phyloP scores from a whole-genome alignment of 495 filamentous ascomycete genomes.

The Lophiostoma macrostomum region DNA sequence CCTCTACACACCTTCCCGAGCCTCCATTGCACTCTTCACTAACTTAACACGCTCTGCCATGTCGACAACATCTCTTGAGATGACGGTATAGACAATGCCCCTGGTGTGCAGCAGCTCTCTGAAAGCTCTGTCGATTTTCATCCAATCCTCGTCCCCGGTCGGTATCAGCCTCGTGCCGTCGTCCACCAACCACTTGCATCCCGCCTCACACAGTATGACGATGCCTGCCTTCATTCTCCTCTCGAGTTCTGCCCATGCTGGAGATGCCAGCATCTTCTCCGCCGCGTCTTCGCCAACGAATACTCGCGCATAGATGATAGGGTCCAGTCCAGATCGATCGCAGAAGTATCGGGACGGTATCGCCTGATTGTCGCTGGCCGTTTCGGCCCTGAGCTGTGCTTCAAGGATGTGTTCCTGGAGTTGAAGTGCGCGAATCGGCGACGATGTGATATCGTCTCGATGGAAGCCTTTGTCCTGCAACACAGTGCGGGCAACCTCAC shows the following conservation, averaged over 20 bases:
- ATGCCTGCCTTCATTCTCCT: slow-evolving; percentile 41
- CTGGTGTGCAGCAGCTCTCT: slow-evolving; percentile 23
- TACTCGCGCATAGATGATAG: slow-evolving; percentile 46
- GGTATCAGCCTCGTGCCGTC: slow-evolving; percentile 55
- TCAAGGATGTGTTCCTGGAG: slow-evolving; percentile 48
- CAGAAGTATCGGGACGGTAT: slow-evolving; percentile 46
- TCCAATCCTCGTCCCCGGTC: slow-evolving; percentile 42
- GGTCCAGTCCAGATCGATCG: slow-evolving; percentile 52
- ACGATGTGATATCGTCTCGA: slow-evolving; percentile 42
- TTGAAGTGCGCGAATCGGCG: slow-evolving; percentile 36
- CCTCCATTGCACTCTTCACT: slow-evolving; percentile 1
- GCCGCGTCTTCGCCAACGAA: slow-evolving; percentile 42
- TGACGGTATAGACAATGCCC: slow-evolving; percentile 26
- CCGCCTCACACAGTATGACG: slow-evolving; percentile 49
- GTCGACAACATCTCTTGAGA: slow-evolving; percentile 10
- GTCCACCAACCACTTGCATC: slow-evolving; percentile 45
- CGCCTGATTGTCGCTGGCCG: background rate
- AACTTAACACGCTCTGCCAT: slow-evolving; percentile 20
- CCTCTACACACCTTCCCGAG: too few relatives aligned
- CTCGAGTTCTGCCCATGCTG: slow-evolving; percentile 41
- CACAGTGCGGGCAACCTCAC: slow-evolving; percentile 49
- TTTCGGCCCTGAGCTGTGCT: slow-evolving; percentile 46
- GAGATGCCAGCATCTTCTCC: slow-evolving; percentile 28
- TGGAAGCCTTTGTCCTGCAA: slow-evolving; percentile 43
- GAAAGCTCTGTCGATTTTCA: slow-evolving; percentile 38